Percentiles rank a stretch among this genome's conserved stretches.
phyloP scores from a whole-genome alignment of 345 rosid genomes.

The Euclidium syriacum region DNA sequence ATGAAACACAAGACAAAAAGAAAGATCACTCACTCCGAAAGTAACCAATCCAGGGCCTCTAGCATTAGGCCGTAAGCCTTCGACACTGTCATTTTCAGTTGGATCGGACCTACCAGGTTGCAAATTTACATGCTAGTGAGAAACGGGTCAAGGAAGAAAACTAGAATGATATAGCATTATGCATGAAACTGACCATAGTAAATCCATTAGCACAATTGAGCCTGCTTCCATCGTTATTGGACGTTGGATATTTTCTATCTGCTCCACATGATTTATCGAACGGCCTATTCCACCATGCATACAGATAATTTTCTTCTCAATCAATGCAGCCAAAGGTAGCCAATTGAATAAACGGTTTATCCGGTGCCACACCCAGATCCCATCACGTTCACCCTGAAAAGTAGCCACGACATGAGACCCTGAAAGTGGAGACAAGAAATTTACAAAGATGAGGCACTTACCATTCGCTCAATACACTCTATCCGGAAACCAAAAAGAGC shows the following conservation, averaged over 20 bases:
- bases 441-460: constrained; percentile 31
- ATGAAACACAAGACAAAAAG: background rate
- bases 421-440: constrained; percentile 18
- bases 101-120: constrained; percentile 84
- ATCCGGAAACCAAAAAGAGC: constrained; percentile 98
- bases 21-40: constrained; percentile 73
- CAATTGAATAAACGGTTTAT: constrained; percentile 95
- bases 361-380: constrained; percentile 98
- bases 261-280: constrained; percentile 93
- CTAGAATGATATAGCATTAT: constrained; percentile 5
- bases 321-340: constrained; percentile 93
- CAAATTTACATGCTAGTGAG: constrained; percentile 22
- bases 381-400: constrained; percentile 94
- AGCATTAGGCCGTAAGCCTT: constrained; percentile 95
- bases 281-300: constrained; percentile 99
- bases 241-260: constrained; percentile 91
- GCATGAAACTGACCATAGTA: constrained; percentile 67
- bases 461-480: constrained; percentile 99
- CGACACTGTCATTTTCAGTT: constrained; percentile 99
- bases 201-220: constrained; percentile 94
- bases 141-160: background rate
- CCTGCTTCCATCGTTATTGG: constrained; percentile 98
- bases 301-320: constrained; percentile 94
- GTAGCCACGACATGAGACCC: constrained; percentile 24
- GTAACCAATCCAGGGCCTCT: constrained; percentile 99